phyloP scores from a whole-genome alignment of 768 basidiomycete genomes.

The Fomitopsis pulvina region DNA sequence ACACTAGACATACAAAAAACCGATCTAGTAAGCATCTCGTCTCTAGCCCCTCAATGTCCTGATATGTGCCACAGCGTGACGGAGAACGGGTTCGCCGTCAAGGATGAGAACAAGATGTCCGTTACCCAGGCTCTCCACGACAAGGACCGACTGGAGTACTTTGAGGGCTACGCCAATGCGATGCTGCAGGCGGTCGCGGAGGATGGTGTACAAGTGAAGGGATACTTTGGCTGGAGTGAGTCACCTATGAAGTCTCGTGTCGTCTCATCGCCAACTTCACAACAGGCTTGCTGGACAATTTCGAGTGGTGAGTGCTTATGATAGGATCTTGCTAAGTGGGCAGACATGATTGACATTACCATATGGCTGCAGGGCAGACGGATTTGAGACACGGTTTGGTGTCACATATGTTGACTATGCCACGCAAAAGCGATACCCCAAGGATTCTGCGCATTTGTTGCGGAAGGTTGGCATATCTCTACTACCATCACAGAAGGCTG shows the following conservation, averaged over 20 bases:
- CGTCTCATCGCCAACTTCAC: neutral
- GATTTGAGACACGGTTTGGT: constrained; percentile 38
- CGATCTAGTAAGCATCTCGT: constrained; percentile 26
- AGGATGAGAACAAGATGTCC: constrained; percentile 31
- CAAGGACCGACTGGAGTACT: constrained; percentile 35
- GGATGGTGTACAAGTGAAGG: constrained; percentile 29
- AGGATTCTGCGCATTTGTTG: constrained; percentile 22
- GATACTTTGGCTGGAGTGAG: constrained; percentile 37
- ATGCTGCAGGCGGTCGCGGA: constrained; percentile 30
- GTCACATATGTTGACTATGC: constrained; percentile 35
- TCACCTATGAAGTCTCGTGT: constrained; percentile 1
- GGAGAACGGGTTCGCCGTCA: constrained; percentile 39
- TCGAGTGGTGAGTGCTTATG: constrained; percentile 31
- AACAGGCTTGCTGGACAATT: constrained; percentile 35
- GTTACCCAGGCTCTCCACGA: constrained; percentile 30
- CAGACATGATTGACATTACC: neutral
- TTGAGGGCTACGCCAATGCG: constrained; percentile 29
- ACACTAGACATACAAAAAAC: constrained; percentile 32
- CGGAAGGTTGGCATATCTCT: constrained; percentile 13
- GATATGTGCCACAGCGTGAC: constrained; percentile 26
- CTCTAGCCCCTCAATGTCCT: neutral
- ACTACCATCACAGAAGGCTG: neutral
- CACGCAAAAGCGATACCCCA: constrained; percentile 23
- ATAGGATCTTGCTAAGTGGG: too few relatives aligned
- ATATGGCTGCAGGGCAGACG: constrained; percentile 24